These are phyloP conservation scores for Arctium minus DNA, from an alignment of 129 eudicot genomes.

Conservation along the genomic window DNA sequence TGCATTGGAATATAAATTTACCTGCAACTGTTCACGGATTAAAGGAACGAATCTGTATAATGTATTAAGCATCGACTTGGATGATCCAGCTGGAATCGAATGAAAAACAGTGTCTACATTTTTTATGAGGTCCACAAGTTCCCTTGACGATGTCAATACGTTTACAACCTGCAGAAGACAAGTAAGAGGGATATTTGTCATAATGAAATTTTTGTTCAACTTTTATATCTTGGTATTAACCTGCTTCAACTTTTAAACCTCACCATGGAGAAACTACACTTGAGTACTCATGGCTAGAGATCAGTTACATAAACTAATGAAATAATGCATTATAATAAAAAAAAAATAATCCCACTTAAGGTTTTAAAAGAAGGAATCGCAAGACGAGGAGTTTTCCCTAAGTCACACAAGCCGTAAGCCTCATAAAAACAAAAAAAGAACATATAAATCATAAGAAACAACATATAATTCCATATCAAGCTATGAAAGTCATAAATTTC, in stretches of 20 bases:
- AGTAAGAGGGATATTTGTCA: background rate
- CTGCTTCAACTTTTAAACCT: background rate
- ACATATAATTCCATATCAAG: too few relatives aligned
- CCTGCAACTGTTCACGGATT: constrained; percentile 84
- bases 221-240: background rate
- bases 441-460: too few relatives aligned
- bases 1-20: constrained; percentile 12
- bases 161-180: constrained; percentile 52
- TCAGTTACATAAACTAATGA: too few relatives aligned
- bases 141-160: constrained; percentile 63
- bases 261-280: background rate
- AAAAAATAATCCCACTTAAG: too few relatives aligned
- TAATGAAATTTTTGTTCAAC: background rate
- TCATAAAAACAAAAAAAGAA: too few relatives aligned
- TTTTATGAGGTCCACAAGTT: constrained; percentile 71
- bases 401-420: too few relatives aligned
- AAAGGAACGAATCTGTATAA: constrained; percentile 61
- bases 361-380: too few relatives aligned
- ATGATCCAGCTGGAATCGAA: constrained; percentile 52
- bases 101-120: constrained; percentile 68
- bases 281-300: too few relatives aligned
- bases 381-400: too few relatives aligned
- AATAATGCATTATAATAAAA: too few relatives aligned
- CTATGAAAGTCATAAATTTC: too few relatives aligned
- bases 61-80: constrained; percentile 47